phyloP scores from a whole-genome alignment of 1,139 yeast species.

The Protomyces arabidopsidicola region DNA sequence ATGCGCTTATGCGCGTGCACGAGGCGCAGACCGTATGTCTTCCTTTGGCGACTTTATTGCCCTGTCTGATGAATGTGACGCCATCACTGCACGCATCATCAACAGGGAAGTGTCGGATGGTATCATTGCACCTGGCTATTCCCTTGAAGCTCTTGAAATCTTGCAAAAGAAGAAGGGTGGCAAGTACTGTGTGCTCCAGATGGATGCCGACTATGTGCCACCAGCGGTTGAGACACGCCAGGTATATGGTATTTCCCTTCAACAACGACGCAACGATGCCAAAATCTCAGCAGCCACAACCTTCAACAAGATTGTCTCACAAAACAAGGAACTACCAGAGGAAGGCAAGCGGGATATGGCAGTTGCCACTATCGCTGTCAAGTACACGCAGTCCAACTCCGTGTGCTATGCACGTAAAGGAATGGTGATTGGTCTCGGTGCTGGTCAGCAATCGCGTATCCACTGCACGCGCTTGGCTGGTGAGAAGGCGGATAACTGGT shows the following conservation, averaged over 20 bases:
- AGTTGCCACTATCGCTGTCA: constrained; percentile 93
- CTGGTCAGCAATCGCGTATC: constrained; percentile 98
- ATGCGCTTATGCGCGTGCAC: constrained; percentile 96
- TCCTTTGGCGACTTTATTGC: constrained; percentile 98
- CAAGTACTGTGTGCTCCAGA: constrained; percentile 86
- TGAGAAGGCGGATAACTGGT: constrained; percentile 99
- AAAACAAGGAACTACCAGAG: constrained; percentile 79
- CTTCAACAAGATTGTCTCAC: constrained; percentile 85
- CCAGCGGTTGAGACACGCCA: constrained; percentile 80
- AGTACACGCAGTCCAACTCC: constrained; percentile 96
- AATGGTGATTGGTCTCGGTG: constrained; percentile 98
- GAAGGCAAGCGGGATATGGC: constrained; percentile 90
- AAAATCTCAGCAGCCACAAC: constrained; percentile 72
- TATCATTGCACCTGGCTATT: constrained; percentile 96
- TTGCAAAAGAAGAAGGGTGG: constrained; percentile 92
- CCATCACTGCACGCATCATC: constrained; percentile 93
- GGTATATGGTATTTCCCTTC: constrained; percentile 90
- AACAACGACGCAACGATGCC: constrained; percentile 97
- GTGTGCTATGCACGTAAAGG: constrained; percentile 98
- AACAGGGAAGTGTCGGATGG: constrained; percentile 97
- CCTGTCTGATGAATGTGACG: constrained; percentile 88
- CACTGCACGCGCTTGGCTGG: constrained; percentile 99
- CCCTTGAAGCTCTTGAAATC: constrained; percentile 83
- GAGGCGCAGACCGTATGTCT: constrained; percentile 99
- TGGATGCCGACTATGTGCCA: constrained; percentile 90